Evolutionary conservation across 2,329 filamentous ascomycete genomes (phyloP).

Genomic region (Xylariaceae sp.): DNA sequence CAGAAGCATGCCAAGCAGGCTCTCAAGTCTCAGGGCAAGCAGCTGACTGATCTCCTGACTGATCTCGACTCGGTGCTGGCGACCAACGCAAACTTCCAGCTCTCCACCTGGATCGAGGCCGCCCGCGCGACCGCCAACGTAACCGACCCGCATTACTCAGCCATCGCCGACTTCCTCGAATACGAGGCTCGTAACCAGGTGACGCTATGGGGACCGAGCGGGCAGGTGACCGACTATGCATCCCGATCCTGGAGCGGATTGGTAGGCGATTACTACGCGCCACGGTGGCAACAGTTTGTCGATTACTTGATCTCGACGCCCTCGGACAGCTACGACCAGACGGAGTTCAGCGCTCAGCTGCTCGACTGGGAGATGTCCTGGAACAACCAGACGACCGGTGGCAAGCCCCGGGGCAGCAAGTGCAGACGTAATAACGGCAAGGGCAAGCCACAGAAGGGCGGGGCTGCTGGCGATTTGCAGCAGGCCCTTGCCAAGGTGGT

Average conservation of each 20-base stretch:
- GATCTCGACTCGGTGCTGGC: constrained; percentile 15
- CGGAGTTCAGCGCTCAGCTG: constrained; percentile 8
- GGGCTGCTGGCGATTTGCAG: neutral
- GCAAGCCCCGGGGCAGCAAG: neutral
- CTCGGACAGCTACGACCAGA: constrained; percentile 11
- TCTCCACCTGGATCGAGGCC: constrained; percentile 16
- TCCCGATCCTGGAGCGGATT: constrained; percentile 19
- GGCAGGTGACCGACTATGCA: constrained; percentile 17
- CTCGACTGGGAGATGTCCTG: constrained; percentile 16
- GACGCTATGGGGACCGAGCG: constrained; percentile 18
- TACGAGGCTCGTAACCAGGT: constrained; percentile 22
- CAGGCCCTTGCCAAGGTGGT: neutral
- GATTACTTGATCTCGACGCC: constrained; percentile 19
- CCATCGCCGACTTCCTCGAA: constrained; percentile 19
- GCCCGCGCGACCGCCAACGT: constrained; percentile 15
- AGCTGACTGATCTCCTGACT: constrained; percentile 12
- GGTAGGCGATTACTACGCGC: constrained; percentile 16
- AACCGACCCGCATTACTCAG: constrained; percentile 4
- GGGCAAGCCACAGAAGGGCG: no score
- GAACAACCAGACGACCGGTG: constrained; percentile 11
- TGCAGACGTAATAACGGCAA: no score
- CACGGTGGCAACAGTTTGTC: constrained; percentile 18
- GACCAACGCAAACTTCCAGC: constrained; percentile 16
- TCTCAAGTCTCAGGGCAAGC: constrained; percentile 10
- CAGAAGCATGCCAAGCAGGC: neutral